Base-by-base conservation (phyloP, 805 yeast genomes). In the Yarrowia osloensis region DNA sequence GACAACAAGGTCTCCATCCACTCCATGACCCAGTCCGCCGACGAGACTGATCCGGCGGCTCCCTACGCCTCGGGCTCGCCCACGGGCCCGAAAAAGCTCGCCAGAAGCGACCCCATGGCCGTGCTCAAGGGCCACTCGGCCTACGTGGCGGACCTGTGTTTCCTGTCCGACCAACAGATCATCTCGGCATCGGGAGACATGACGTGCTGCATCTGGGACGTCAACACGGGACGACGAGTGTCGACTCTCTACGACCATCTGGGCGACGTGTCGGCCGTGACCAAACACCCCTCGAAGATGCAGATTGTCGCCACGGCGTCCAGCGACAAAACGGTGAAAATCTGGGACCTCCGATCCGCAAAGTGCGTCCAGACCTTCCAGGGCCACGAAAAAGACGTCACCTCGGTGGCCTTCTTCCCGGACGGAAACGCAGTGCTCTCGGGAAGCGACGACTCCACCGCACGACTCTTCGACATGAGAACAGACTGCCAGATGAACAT, bases 121-220 rank as follows among this genome's bases (percentile, higher is more conserved):
- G 81, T 86, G 2, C 84, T 90, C 74, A 88, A 89, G 74, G 95
- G 95, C 1, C 97, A 93, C 76, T 82, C 85, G 8, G 94, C 95
- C 54, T 93, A 91, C 74, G 84, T 93, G 5, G 86, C 94, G 0
- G 91, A 87, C 70, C 81, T 90, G 69, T 87, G 85, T 55, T 93
- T 91, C 73, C 67, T 88, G n/a, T 79, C 80, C 66, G 84, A 88
- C 69, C 76, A 81, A 5, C 80, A 79, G 31, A 74, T 91, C 0
- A 73, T 91, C 19, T 89, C 96, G 0, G 83, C 88, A 0, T 87
- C 93, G 46, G 97, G 97, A 3, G 98, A 92, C 75, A 84, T 87
- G 87, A 85, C 94, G 0, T 84, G 91, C 72, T 82, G 84, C 0
- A 74, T 87, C 65, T 93, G 97, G 97, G 97, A 93, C 75, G 81